Evolutionary conservation across 75 land plant genomes (phyloP).

Genomic region (Pinus albicaulis): DNA sequence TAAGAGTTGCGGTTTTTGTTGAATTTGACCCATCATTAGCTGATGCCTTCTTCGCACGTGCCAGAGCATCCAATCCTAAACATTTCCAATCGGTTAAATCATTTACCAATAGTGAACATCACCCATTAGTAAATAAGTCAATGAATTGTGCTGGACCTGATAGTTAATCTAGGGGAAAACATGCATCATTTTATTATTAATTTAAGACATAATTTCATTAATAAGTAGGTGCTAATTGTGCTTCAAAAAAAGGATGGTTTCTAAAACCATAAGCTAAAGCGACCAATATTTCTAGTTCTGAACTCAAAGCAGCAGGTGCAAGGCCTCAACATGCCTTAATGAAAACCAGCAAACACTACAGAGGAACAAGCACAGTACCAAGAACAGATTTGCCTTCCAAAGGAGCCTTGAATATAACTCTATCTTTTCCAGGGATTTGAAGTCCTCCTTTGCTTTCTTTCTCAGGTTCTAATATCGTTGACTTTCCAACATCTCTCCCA

Average conservation of each 20-base stretch:
- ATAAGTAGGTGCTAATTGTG: too few species aligned
- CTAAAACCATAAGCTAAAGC: too few species aligned
- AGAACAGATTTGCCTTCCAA: conserved; percentile 57
- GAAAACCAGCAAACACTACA: neutral
- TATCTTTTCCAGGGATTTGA: conserved; percentile 40
- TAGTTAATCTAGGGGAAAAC: too few species aligned
- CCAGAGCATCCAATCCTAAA: conserved; percentile 74
- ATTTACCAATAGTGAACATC: neutral
- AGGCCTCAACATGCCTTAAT: too few species aligned
- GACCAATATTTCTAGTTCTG: too few species aligned
- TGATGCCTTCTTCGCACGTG: conserved; percentile 52
- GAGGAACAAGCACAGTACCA: conserved; percentile 27
- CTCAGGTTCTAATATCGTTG: conserved; percentile 40
- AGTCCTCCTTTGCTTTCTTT: conserved; percentile 40
- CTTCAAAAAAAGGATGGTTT: too few species aligned
- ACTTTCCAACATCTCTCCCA: conserved; percentile 1
- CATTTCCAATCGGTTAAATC: neutral
- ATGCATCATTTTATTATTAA: too few species aligned
- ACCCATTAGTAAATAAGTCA: neutral
- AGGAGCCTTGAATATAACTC: conserved; percentile 47
- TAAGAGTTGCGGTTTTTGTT: conserved; percentile 38
- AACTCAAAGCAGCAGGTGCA: too few species aligned
- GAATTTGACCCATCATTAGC: conserved; percentile 39
- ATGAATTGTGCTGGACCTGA: too few species aligned
- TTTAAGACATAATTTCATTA: too few species aligned